Base-by-base conservation (phyloP, 2,329 filamentous ascomycete species). In the Cladosporium sp. region DNA sequence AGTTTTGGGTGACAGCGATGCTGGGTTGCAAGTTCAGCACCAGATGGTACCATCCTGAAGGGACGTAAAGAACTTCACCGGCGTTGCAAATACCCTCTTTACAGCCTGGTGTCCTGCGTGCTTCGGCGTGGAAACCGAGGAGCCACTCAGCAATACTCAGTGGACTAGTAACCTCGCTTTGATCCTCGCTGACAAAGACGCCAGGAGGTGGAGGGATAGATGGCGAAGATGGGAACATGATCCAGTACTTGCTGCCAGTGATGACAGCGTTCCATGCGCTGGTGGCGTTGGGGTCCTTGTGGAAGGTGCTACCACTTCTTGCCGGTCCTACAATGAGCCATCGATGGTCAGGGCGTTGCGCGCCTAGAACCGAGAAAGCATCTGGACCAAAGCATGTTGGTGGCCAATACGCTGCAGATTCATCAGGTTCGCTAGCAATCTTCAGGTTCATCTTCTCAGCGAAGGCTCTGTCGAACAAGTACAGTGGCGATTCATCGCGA, bases 121-220 rank as follows among this genome's bases (percentile, higher is more conserved):
- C 94, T 69, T 92, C 88, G 1, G 83, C 83, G 70, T 97, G 94
- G 73, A 97, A 97, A 28, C 88, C 87, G 14, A 97, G 81, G 7
- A 97, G 82, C 88, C 94, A 97, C 75, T 97, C 93, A n/a, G 92
- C 91, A 66, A 97, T 97, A 74, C 90, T 96, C 11, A 97, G 82
- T 1, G 93, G 94, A 55, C 88, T 92, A 0, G 93, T 97, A 52
- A 97, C 92, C 74, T 97, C 93, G 70, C 90, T 92, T 70, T 90
- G 88, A 70, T 97, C 94, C 39, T 86, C 82, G 4, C 90, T 95
- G 42, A 97, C 90, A 67, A 88, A 96, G 38, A 97, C 92, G 3
- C 93, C 93, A 0, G 93, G 93, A 6, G 94, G 92, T 3, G 86
- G 81, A 0, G 86, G 83, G 5, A 81, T 71, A 17, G 76, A 76